phyloP scores from a whole-genome alignment of 2,329 filamentous ascomycete genomes.

The Exophiala alcalophila region DNA sequence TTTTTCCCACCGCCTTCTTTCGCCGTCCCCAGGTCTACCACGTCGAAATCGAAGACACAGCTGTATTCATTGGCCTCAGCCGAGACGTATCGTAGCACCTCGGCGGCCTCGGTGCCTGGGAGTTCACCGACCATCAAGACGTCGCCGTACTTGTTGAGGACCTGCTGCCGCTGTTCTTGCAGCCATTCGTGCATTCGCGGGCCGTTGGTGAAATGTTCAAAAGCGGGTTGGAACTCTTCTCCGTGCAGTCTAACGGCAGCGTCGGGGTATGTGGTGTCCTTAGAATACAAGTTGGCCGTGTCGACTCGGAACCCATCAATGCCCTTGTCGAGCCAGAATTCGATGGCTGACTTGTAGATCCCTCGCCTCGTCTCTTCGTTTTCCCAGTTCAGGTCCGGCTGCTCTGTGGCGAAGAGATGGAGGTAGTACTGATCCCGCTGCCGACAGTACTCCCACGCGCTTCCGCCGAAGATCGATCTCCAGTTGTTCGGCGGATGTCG shows the following conservation, averaged over 20 bases:
- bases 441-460: conserved; percentile 30
- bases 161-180: conserved; percentile 51
- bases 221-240: conserved; percentile 49
- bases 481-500: conserved; percentile 60
- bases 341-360: conserved; percentile 65
- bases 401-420: conserved; percentile 66
- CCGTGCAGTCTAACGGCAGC: conserved; percentile 41
- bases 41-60: conserved; percentile 73
- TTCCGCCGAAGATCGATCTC: conserved; percentile 42
- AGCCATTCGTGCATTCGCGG: conserved; percentile 59
- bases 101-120: conserved; percentile 46
- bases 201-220: conserved; percentile 52
- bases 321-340: conserved; percentile 70
- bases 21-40: conserved; percentile 35
- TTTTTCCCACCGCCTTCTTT: conserved; percentile 24
- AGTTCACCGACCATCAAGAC: conserved; percentile 64
- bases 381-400: conserved; percentile 79
- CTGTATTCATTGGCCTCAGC: conserved; percentile 53
- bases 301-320: conserved; percentile 69
- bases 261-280: conserved; percentile 33
- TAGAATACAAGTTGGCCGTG: conserved; percentile 32
- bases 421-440: conserved; percentile 61
- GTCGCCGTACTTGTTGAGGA: conserved; percentile 56
- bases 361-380: conserved; percentile 61
- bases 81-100: conserved; percentile 54